A percentile compares a stretch with the other conserved stretches of the same genome.
These are phyloP conservation scores for Kazachstania kunashirensis DNA, from an alignment of 805 yeast genomes.

Conservation along the genomic window DNA sequence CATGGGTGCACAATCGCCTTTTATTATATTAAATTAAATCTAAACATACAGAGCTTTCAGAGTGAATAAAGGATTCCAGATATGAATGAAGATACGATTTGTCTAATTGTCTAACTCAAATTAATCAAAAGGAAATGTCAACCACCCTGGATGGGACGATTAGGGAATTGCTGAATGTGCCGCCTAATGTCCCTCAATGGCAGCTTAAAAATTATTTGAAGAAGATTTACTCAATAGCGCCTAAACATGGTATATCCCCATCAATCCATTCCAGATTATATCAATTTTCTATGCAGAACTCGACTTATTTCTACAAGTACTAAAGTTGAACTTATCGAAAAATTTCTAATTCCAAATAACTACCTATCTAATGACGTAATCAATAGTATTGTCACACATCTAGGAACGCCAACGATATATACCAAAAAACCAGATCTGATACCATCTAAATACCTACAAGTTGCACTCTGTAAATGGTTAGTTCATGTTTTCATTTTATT, in stretches of 20 bases:
- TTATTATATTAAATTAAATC: no score
- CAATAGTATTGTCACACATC: slow-evolving; percentile 20
- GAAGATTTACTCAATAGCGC: slow-evolving; percentile 8
- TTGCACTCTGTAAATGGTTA: slow-evolving; percentile 28
- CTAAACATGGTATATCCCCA: slow-evolving; percentile 16
- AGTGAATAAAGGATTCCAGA: no score
- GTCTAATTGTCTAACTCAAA: no score
- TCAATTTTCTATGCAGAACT: slow-evolving; percentile 15
- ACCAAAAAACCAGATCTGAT: slow-evolving; percentile 12
- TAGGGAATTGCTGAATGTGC: slow-evolving; percentile 2
- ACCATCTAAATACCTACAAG: slow-evolving; percentile 19
- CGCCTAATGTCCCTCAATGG: slow-evolving; percentile 5
- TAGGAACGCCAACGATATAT: slow-evolving; percentile 24
- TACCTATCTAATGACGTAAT: slow-evolving; percentile 20
- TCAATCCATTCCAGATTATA: slow-evolving; percentile 9
- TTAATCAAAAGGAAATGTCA: no score
- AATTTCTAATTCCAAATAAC: slow-evolving; percentile 26
- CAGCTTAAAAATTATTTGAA: slow-evolving; percentile 5
- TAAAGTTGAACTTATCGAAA: slow-evolving; percentile 19
- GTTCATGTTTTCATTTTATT: slow-evolving; percentile 24
- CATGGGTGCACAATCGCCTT: no score
- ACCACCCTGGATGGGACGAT: slow-evolving; percentile 3
- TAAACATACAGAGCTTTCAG: no score
- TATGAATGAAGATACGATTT: no score
- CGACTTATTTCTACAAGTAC: slow-evolving; percentile 10